Evolutionary conservation across 1,284 basidiomycete genomes (phyloP), one percentile per base, ranked within the genome.

Genomic region (Fomitiporia mediterranea): DNA sequence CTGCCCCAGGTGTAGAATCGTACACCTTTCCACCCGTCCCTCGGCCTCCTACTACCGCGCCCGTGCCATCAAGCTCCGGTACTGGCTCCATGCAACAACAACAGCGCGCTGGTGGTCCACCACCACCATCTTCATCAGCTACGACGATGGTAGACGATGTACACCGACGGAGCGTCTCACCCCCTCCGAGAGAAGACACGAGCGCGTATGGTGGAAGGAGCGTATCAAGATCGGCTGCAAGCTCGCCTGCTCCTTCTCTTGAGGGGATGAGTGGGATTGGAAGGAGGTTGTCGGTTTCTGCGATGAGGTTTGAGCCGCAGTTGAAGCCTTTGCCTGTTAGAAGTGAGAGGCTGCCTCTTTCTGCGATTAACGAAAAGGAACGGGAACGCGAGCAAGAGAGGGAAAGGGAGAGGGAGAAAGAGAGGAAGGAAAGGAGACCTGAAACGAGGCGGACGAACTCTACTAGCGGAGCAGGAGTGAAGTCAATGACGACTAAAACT

Each of bases 21-120:
- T 58, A 58, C 39, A 58, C 51, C 11, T 58, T 58, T 27, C 57
- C 57, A 7, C 51, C 57, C n/a, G 47, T 54, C 3, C 51, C 46
- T 13, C 27, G 38, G 15, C 48, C 48, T 8, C 40, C 55, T 2
- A 21, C 55, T 19, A 28, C 52, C 21, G 40, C n/a, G n/a, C 21
- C 40, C 11, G 9, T 21, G 3, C 21, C 40, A 43, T 19, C 40
- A 4, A 19, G 9, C 21, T n/a, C 7, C 21, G 40, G n/a, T 39
- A 4, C 37, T 39, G 15, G 19, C 11, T 39, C 37, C n/a, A n/a
- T n/a, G 11, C 37, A 39, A n/a, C 4, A 3, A 13, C 37, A 39
- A 4, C 37, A 39, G 19, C 37, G 19, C 11, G 15, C 11, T 4
- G 15, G 19, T 19, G 37, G 37, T 39, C 37, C 37, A 13, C 37